Base-by-base conservation (phyloP, 768 basidiomycete species). In the Amyloporia xantha region DNA sequence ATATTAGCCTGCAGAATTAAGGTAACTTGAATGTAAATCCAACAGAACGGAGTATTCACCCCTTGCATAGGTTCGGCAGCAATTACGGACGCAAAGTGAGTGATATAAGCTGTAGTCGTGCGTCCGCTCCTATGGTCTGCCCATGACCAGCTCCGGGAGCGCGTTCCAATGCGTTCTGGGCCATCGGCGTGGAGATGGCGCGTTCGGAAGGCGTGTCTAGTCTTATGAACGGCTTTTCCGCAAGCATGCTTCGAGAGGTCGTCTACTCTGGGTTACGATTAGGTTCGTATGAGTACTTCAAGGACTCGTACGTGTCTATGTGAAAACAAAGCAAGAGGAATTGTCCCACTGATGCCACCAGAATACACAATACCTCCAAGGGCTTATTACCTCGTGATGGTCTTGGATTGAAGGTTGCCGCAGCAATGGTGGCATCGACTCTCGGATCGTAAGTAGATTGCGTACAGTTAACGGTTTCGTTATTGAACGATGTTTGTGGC, bases 241-340 rank as follows among this genome's bases (percentile, higher is more conserved):
- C 68, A 38, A 66, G 66, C 49, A 64, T 67, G 62, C 51, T 65
- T 19, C 65, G 68, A 10, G 68, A 69, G 49, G 27, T 65, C 27
- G 58, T 62, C n/a, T 69, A 69, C 49, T 68, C 67, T 1, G 65
- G 66, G 17, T 49, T 68, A 26, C 57, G 68, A 10, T 57, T 69
- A 33, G 68, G 68, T 19, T 59, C 67, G 25, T 69, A 69, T 51
- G 68, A 69, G 53, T 64, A 54, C 54, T 69, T 68, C 62, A 69
- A 69, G 51, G 66, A 67, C 53, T 55, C 52, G 66, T 68, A 26
- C 21, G 65, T 56, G 7, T 24, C 39, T 20, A 19, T 28, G 25
- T 36, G 4, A 28, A 1, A 15, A 2, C 4, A n/a, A 23, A 25
- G 30, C 43, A 10, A 4, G 13, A 15, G 13, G 6, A 9, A 36